phyloP scores from a whole-genome alignment of 2,329 filamentous ascomycete genomes.

The Fusarium xylarioides region DNA sequence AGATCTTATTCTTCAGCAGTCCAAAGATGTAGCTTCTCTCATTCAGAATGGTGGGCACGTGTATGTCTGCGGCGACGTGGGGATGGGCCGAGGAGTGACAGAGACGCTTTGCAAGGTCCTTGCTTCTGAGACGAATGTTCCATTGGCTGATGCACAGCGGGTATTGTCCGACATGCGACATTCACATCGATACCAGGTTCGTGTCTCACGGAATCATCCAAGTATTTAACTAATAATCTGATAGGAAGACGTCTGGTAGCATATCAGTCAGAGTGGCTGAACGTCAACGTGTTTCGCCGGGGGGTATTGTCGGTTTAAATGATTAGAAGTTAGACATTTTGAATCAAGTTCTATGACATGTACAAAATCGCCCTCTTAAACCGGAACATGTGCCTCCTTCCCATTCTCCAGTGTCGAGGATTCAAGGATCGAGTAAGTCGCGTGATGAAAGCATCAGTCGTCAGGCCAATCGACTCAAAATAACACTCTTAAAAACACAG shows the following conservation, averaged over 20 bases:
- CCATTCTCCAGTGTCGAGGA: too few species aligned
- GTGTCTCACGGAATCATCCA: rapidly evolving
- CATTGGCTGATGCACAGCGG: not conserved
- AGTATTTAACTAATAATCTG: rapidly evolving
- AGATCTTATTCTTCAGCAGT: rapidly evolving
- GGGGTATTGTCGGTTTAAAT: too few species aligned
- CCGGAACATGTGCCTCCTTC: too few species aligned
- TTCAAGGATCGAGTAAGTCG: too few species aligned
- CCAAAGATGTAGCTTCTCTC: rapidly evolving
- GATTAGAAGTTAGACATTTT: too few species aligned
- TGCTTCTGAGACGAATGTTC: rapidly evolving
- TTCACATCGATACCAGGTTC: not conserved
- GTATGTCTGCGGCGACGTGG: not conserved
- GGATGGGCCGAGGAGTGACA: not conserved
- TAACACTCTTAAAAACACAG: too few species aligned
- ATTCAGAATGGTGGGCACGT: not conserved
- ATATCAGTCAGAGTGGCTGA: too few species aligned
- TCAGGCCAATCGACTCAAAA: too few species aligned
- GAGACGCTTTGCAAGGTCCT: not conserved
- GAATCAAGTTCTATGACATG: too few species aligned
- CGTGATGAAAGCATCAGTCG: too few species aligned
- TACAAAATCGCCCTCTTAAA: too few species aligned
- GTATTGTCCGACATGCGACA: not conserved
- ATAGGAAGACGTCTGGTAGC: not conserved
- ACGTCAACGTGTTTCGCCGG: too few species aligned